These are phyloP conservation scores for Cymbidium sinense DNA, from an alignment of 106 monocot genomes.

Conservation along the genomic window DNA sequence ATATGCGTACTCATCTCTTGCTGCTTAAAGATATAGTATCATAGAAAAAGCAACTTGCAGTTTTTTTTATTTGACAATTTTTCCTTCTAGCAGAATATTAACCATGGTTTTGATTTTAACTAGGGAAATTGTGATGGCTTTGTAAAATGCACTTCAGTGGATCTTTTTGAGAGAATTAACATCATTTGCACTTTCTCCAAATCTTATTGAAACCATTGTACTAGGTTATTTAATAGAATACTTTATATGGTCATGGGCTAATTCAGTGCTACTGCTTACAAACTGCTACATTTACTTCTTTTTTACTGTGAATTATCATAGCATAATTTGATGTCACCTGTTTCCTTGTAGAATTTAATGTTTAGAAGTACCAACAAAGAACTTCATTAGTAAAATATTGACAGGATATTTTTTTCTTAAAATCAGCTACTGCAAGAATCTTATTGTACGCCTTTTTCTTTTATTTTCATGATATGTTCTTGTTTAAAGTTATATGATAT, in stretches of 20 bases:
- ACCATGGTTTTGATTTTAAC: neutral
- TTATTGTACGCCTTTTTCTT: neutral
- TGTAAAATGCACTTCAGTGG: neutral
- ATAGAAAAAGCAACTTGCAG: neutral
- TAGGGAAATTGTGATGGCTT: neutral
- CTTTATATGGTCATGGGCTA: neutral
- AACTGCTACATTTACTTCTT: neutral
- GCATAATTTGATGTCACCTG: neutral
- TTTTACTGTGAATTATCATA: neutral
- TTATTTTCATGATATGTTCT: neutral
- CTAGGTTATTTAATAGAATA: neutral
- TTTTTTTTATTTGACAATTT: too few relatives aligned
- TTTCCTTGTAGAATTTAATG: neutral
- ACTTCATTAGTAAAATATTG: too few relatives aligned
- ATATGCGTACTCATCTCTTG: neutral
- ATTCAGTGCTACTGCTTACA: neutral
- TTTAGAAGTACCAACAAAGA: neutral
- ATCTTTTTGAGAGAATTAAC: neutral
- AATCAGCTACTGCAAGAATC: neutral
- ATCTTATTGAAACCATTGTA: neutral
- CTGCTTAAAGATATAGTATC: neutral
- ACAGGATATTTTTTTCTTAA: neutral
- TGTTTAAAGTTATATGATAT: neutral
- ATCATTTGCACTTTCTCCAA: neutral
- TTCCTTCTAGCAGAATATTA: too few relatives aligned